Evolutionary conservation across 148 eudicot genomes (phyloP), one percentile per base, ranked within the genome.

Genomic region (Silene latifolia): DNA sequence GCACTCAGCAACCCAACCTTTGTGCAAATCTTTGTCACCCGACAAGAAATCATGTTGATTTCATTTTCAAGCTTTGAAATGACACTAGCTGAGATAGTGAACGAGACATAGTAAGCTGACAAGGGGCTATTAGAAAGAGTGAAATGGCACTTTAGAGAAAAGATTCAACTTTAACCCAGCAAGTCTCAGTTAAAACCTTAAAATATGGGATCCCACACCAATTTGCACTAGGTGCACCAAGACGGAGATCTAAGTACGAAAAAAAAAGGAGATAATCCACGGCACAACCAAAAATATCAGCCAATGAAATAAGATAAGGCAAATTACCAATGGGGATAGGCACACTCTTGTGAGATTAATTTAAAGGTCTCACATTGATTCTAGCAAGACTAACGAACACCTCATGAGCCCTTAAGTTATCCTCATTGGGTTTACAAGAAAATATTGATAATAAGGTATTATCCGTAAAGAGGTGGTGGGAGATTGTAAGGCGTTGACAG

Each of bases 281-380:
- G 67, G 35, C 67, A 63, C 18, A 63, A 63, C 32, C 67, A 63
- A 63, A 63, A 1, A 63, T 3, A 63, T 63, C 67, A 12, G 67
- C 18, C 67, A 25, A 63, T 1, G 13, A 25, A 63, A 5, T 39
- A 18, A 66, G 51, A 18, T 35, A 18, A 5, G 48, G 3, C 13
- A 39, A 23, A 7, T 66, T 20, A 66, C 51, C 24, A 35, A 66
- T 1, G 24, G 19, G 23, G 18, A 17, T 6, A 66, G n/a, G 69
- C 44, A 66, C 51, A 66, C 51, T 32, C 24, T 29, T 35, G 23
- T 18, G 68, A 64, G 46, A 32, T 64, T 32, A 27, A 17, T 64
- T 27, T 27, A 25, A 13, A 29, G 68, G 1, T 51, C 56, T 11
- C 46, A 64, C n/a, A 6, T 64, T 29, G 68, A 20, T 64, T 64